Evolutionary conservation across 805 yeast species (phyloP).

Genomic region (Candida silvatica): DNA sequence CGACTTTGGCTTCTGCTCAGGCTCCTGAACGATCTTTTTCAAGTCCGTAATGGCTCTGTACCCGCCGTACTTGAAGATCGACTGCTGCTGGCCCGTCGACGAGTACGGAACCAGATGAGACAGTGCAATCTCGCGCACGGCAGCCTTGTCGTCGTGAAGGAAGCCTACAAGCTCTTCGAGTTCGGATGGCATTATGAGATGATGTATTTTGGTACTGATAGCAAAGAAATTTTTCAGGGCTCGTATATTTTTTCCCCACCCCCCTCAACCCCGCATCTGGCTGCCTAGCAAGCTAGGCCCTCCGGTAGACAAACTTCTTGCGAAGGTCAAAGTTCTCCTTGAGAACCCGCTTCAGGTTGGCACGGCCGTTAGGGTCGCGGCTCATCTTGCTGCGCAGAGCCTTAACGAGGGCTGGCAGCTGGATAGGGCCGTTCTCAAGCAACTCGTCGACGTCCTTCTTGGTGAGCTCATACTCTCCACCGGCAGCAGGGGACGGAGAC

Average conservation of each 20-base stretch:
- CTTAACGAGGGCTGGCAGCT: constrained; percentile 47
- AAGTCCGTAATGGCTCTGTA: constrained; percentile 66
- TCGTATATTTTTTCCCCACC: too few relatives aligned
- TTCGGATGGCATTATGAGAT: constrained; percentile 7
- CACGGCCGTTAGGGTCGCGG: constrained; percentile 55
- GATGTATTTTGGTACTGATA: too few relatives aligned
- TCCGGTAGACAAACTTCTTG: constrained; percentile 21
- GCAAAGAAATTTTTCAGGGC: too few relatives aligned
- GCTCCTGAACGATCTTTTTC: constrained; percentile 45
- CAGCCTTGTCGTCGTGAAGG: constrained; percentile 72
- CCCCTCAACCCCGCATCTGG: too few relatives aligned
- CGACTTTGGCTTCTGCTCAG: constrained; percentile 44
- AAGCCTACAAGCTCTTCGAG: constrained; percentile 43
- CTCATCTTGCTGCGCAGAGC: constrained; percentile 54
- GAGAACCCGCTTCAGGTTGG: constrained; percentile 37
- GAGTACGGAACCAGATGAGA: constrained; percentile 79
- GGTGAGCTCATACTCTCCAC: constrained; percentile 26
- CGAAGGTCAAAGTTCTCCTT: constrained; percentile 22
- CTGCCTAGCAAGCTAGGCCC: not conserved
- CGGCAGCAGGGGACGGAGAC: constrained; percentile 13
- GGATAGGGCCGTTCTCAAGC: constrained; percentile 45
- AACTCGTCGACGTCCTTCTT: constrained; percentile 64
- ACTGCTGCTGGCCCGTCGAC: constrained; percentile 56
- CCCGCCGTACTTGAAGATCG: constrained; percentile 62
- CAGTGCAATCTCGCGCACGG: constrained; percentile 75